These are phyloP conservation scores for Eustoma russellianum DNA, from an alignment of 257 asterid species.

Conservation along the genomic window DNA sequence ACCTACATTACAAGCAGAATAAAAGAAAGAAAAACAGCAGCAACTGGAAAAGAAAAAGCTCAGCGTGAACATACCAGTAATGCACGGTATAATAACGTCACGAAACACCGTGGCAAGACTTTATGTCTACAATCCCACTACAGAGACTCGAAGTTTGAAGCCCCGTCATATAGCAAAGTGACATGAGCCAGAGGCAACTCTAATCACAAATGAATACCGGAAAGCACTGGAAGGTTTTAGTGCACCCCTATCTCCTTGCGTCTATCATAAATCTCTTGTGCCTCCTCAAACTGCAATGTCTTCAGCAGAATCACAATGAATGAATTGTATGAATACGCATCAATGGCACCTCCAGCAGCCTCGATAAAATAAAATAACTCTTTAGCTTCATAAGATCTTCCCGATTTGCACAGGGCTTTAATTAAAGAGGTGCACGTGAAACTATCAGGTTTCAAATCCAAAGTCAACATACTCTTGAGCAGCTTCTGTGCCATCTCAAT, in stretches of 20 bases:
- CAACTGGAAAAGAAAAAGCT: background rate
- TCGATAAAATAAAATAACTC: conserved; percentile 61
- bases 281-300: conserved; percentile 46
- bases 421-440: conserved; percentile 64
- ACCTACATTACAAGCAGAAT: too few relatives aligned
- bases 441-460: conserved; percentile 65
- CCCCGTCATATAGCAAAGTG: background rate
- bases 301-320: conserved; percentile 43
- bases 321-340: conserved; percentile 46
- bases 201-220: conserved; percentile 8
- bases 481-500: conserved; percentile 65
- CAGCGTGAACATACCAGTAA: background rate
- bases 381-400: conserved; percentile 59
- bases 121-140: background rate
- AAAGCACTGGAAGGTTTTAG: conserved; percentile 28
- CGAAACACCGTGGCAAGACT: background rate
- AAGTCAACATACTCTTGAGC: conserved; percentile 51
- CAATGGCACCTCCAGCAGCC: conserved; percentile 57
- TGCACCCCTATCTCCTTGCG: conserved; percentile 40
- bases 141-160: background rate
- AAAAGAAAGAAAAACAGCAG: background rate
- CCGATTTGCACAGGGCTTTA: conserved; percentile 49
- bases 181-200: background rate
- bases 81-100: background rate
- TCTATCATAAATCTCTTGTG: conserved; percentile 37